Evolutionary conservation across 768 basidiomycete species (phyloP).

Genomic region (Wakefieldia striispora): DNA sequence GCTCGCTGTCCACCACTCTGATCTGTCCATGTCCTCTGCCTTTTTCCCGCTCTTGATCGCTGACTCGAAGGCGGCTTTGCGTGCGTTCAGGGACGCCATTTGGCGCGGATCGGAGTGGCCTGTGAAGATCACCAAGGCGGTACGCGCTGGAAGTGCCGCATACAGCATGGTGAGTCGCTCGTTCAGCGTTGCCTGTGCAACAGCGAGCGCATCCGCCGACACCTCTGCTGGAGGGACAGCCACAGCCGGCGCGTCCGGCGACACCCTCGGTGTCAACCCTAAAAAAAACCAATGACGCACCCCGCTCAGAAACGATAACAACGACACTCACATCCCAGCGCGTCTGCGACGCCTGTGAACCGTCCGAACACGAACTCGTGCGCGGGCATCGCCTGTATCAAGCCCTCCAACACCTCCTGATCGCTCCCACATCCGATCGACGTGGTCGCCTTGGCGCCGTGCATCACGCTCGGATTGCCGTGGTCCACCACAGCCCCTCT

Average conservation of each 20-base stretch:
- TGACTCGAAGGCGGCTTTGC: slow-evolving; percentile 71
- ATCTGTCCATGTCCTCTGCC: slow-evolving; percentile 51
- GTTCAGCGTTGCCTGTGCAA: slow-evolving; percentile 54
- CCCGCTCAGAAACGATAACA: background rate
- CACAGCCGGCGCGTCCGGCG: slow-evolving; percentile 32
- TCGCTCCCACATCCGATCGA: slow-evolving; percentile 74
- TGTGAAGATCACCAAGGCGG: slow-evolving; percentile 82
- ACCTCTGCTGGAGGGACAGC: slow-evolving; percentile 31
- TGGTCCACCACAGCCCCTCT: slow-evolving; percentile 78
- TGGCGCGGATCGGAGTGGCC: slow-evolving; percentile 86
- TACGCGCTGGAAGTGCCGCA: slow-evolving; percentile 67
- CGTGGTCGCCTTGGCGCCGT: slow-evolving; percentile 80
- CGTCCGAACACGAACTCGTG: slow-evolving; percentile 87
- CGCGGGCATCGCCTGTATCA: slow-evolving; percentile 53
- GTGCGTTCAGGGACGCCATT: slow-evolving; percentile 71
- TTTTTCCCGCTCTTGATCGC: slow-evolving; percentile 55
- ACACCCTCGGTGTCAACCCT: slow-evolving; percentile 65
- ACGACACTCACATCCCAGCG: slow-evolving; percentile 68
- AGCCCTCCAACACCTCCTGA: slow-evolving; percentile 70
- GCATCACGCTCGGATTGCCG: slow-evolving; percentile 81
- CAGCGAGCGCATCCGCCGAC: slow-evolving; percentile 33
- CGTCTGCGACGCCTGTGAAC: slow-evolving; percentile 78
- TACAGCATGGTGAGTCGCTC: slow-evolving; percentile 60
- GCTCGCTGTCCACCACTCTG: slow-evolving; percentile 68
- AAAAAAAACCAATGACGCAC: background rate